These are phyloP conservation scores for Funneliformis geosporum DNA, from an alignment of 192 early-diverging fungal species.

Conservation along the genomic window DNA sequence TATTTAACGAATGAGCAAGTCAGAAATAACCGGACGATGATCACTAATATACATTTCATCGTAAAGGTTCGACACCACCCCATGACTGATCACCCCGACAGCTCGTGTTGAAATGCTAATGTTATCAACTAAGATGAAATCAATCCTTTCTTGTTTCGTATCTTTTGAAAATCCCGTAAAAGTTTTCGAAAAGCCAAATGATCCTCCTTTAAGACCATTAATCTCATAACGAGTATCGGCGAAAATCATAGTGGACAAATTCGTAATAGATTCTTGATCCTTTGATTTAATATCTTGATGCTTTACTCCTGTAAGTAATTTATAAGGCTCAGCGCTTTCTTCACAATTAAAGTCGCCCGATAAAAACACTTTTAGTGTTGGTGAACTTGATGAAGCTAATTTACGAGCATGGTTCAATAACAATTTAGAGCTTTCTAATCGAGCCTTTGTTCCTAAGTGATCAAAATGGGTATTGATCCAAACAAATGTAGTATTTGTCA, in stretches of 20 bases:
- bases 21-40: conserved; percentile 43
- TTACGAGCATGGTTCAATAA: conserved; percentile 28
- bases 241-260: conserved; percentile 25
- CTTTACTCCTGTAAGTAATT: conserved; percentile 29
- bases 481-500: conserved; percentile 17
- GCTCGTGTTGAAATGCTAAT: neutral
- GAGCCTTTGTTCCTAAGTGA: conserved; percentile 23
- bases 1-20: conserved; percentile 21
- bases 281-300: neutral
- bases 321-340: conserved; percentile 35
- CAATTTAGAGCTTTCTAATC: conserved; percentile 34
- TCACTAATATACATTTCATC: conserved; percentile 43
- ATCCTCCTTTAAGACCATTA: neutral
- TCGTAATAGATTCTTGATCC: neutral
- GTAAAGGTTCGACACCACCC: conserved; percentile 35
- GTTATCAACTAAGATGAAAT: conserved; percentile 37
- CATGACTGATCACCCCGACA: conserved; percentile 30
- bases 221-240: conserved; percentile 40
- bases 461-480: conserved; percentile 43
- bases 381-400: neutral
- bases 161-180: conserved; percentile 40
- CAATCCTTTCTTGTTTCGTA: conserved; percentile 30
- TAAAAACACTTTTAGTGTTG: conserved; percentile 15
- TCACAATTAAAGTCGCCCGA: conserved; percentile 41
- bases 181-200: conserved; percentile 38